Base-by-base conservation (phyloP, 148 eudicot genomes). In the Silene uniflora region DNA sequence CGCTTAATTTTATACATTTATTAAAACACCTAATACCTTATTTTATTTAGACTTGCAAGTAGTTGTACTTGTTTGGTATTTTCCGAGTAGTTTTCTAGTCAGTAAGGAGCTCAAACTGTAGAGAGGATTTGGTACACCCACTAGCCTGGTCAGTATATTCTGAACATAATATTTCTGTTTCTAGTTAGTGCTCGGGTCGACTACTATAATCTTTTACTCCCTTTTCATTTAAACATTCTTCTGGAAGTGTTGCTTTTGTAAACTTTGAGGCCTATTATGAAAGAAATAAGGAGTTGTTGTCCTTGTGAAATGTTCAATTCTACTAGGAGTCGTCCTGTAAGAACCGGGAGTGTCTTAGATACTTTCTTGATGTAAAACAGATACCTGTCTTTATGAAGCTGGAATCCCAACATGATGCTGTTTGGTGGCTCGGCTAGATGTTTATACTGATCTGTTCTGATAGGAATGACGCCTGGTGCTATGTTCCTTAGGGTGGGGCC, bases 111-210 rank as follows among this genome's bases (percentile, higher is more conserved):
- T 69, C 73, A 70, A 46, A 79, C 79, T 32, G 60, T 49, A 74
- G 65, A 71, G 79, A 80, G 80, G 79, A 79, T 86, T 79, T 79
- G 85, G 84, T 86, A 69, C 79, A 85, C 85, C 91, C 81, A 87
- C 85, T 80, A 27, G 70, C 70, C 39, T 59, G 47, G 75, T 70
- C 72, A 59, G 59, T 61, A 72, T 67, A 19, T 3, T 46, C 19
- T 75, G 7, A 22, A 27, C n/a, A 22, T 12, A 18, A 56, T 7
- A 5, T 69, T 23, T 23, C 19, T 46, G 24, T 72, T 75, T 16
- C 47, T 66, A 58, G 66, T 68, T 27, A 27, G 29, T 27, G 29
- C 29, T 27, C 1, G 29, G 29, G 29, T 27, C 29, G 2, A 27
- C 29, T 2, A 27, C 29, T 27, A 27, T 72, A 80, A 16, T 5